These are phyloP conservation scores for Thelonectria discophora DNA, from an alignment of 2,329 filamentous ascomycete genomes.

Conservation along the genomic window DNA sequence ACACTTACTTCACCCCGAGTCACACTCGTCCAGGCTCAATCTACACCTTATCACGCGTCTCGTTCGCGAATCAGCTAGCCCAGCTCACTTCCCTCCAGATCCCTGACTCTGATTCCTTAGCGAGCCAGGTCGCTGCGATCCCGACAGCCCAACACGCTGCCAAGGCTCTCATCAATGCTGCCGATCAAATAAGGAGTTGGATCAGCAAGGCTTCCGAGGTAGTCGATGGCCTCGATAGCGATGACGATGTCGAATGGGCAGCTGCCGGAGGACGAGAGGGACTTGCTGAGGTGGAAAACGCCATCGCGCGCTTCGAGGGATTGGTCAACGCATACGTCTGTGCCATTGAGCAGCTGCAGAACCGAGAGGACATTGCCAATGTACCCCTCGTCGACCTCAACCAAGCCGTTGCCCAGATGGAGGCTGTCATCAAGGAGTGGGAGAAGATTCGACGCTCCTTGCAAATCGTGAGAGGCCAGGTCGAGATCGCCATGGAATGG, in stretches of 20 bases:
- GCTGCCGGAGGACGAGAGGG: constrained; percentile 86
- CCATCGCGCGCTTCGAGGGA: constrained; percentile 85
- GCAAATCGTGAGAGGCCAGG: constrained; percentile 83
- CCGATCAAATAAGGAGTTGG: constrained; percentile 93
- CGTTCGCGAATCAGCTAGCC: constrained; percentile 91
- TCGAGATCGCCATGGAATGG: constrained; percentile 99
- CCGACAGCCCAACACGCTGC: constrained; percentile 86
- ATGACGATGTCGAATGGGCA: constrained; percentile 98
- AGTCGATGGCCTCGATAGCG: constrained; percentile 86
- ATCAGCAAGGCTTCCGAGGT: constrained; percentile 92
- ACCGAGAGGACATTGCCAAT: constrained; percentile 75
- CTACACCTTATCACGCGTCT: constrained; percentile 90
- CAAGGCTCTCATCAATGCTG: constrained; percentile 83
- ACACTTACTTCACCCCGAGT: constrained; percentile 73
- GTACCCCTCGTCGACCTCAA: constrained; percentile 78
- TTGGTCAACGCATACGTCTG: constrained; percentile 92
- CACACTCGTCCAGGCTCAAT: constrained; percentile 82
- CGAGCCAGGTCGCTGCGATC: constrained; percentile 84
- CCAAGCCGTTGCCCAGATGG: constrained; percentile 86
- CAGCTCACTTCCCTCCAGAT: constrained; percentile 91
- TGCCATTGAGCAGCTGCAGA: constrained; percentile 92
- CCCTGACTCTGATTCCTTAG: constrained; percentile 84
- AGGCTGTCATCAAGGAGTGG: constrained; percentile 86
- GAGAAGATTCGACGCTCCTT: constrained; percentile 80
- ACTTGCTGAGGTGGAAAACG: constrained; percentile 74